Conservation (phyloP, 2,329 filamentous ascomycete species). For the Diaporthe sp. region DNA sequence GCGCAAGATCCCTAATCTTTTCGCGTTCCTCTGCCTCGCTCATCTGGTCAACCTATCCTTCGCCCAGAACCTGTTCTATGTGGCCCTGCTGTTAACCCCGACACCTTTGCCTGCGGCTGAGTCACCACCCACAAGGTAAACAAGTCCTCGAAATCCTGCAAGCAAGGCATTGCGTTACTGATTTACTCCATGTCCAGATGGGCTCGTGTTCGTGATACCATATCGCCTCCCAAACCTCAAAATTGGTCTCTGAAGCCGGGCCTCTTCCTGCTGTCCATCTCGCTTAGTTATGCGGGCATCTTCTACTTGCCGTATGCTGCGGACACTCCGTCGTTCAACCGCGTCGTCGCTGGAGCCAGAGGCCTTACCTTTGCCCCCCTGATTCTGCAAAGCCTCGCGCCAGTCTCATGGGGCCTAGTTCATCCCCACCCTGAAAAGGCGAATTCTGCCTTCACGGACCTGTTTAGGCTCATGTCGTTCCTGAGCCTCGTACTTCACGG, state of each 20-base stretch:
- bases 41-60: slow-evolving; percentile 72
- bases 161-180: neutral
- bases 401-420: slow-evolving; percentile 62
- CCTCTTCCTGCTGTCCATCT: slow-evolving; percentile 52
- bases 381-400: slow-evolving; percentile 60
- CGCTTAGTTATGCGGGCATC: slow-evolving; percentile 52
- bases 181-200: slow-evolving; percentile 41
- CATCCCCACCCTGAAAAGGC: slow-evolving; percentile 55
- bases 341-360: slow-evolving; percentile 50
- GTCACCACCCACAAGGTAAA: slow-evolving; percentile 49
- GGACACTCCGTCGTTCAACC: slow-evolving; percentile 57
- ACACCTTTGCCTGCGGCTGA: slow-evolving; percentile 55
- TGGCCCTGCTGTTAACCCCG: slow-evolving; percentile 70
- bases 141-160: neutral
- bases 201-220: slow-evolving; percentile 46
- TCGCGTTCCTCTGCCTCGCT: slow-evolving; percentile 70
- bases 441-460: slow-evolving; percentile 56
- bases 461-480: slow-evolving; percentile 63
- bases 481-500: slow-evolving; percentile 60
- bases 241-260: slow-evolving; percentile 58
- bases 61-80: slow-evolving; percentile 74
- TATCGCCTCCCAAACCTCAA: slow-evolving; percentile 57
- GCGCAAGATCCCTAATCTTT: slow-evolving; percentile 67
- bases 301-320: slow-evolving; percentile 56
- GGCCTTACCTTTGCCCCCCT: slow-evolving; percentile 61